phyloP scores from a whole-genome alignment of 2,329 filamentous ascomycete species.

The Fusarium zealandicum region DNA sequence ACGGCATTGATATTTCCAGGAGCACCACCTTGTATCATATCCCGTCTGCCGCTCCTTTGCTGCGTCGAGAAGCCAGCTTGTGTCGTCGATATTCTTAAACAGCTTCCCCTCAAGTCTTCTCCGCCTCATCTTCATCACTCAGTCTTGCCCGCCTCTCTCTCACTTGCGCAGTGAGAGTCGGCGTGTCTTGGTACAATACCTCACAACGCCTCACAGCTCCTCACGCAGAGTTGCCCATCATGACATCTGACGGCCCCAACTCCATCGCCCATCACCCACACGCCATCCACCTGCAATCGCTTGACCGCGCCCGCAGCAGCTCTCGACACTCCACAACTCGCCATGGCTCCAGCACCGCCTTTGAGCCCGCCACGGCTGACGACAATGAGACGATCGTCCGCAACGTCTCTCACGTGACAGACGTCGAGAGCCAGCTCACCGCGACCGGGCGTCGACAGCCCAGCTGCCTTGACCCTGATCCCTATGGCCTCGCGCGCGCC shows the following conservation, averaged over 20 bases:
- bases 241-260: conserved; percentile 53
- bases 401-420: conserved; percentile 50
- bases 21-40: not conserved
- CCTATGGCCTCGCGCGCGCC: conserved; percentile 77
- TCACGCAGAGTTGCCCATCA: conserved; percentile 30
- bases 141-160: not conserved
- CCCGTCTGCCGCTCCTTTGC: conserved; percentile 1
- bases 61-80: not conserved
- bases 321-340: conserved; percentile 40
- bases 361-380: conserved; percentile 50
- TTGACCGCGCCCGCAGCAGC: conserved; percentile 41
- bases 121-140: not conserved
- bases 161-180: not conserved
- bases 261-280: conserved; percentile 55
- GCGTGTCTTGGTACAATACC: not conserved
- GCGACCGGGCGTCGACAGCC: conserved; percentile 47
- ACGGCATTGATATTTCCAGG: not conserved
- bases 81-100: not conserved
- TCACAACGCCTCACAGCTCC: not conserved
- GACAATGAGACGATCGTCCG: conserved; percentile 52
- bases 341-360: conserved; percentile 55
- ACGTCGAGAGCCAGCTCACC: conserved; percentile 59
- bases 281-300: conserved; percentile 52
- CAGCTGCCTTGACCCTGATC: conserved; percentile 69
- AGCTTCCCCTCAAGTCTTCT: not conserved